Base-by-base conservation (phyloP, 208 protist species). In the Leishmania amazonensis region DNA sequence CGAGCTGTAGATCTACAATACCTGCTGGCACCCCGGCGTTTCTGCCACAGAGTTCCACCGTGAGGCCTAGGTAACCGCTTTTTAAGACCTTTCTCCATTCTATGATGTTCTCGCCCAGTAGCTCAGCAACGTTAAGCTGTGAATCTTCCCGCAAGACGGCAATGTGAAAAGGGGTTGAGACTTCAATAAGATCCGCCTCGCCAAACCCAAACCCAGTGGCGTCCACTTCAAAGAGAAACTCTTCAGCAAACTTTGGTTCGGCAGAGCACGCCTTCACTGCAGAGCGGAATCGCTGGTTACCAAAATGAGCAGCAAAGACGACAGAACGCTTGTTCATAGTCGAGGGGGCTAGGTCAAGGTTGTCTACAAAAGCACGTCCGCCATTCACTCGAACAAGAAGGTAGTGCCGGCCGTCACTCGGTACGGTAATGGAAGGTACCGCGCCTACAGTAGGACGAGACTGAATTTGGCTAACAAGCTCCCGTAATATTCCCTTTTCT, bases 81-180 rank as follows among this genome's bases (percentile, higher is more conserved):
- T 96, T 93, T 35, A 99, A 84, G 24, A 97, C 93, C 67, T 87
- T 98, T 71, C 97, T 85, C 96, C 97, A 99, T 67, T 99, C 97
- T 75, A 97, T 81, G 15, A 94, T 80, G 77, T 99, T 97, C 86
- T 98, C 94, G 1, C 97, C 97, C 65, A 98, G 72, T 13, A 97
- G 58, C 79, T 93, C 88, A 0, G 91, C 87, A n/a, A 77, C 84
- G 60, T 90, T 89, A 60, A 89, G 82, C 31, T 86, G 79, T 7
- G 78, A 78, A 68, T 97, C 88, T 68, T 96, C 90, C 28, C 91
- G 80, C 40, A 97, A 85, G 7, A 98, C 92, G 6, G 91, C 92
- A 79, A 98, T 87, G 83, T 98, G 93, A 71, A 98, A 86, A 17
- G 93, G 94, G 17, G 91, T 93, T 7, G 90, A 89, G 24, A 98